A percentile compares a stretch with the other conserved stretches of the same genome.
Conservation (phyloP, 306 rosid genomes). For the Ochetophila trinervis region DNA sequence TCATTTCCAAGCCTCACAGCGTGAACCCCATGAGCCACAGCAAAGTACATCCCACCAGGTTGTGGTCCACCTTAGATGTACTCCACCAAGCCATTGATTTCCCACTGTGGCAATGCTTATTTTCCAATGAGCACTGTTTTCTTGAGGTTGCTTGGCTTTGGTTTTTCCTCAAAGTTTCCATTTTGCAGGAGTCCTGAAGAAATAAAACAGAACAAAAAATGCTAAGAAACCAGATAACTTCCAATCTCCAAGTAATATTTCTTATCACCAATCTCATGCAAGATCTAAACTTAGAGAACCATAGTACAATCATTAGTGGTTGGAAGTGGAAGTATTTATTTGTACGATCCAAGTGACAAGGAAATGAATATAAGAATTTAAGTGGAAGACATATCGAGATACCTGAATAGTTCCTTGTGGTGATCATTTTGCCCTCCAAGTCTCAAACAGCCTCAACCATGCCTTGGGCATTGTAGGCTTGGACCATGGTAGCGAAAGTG, state of each 20-base stretch:
- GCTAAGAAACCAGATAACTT: not conserved
- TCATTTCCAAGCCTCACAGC: slow-evolving; percentile 95
- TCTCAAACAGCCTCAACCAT: too few relatives aligned
- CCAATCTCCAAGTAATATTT: not conserved
- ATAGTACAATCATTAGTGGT: not conserved
- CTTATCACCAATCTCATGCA: not conserved
- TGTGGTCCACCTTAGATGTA: slow-evolving; percentile 90
- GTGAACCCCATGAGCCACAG: slow-evolving; percentile 79
- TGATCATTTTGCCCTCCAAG: too few relatives aligned
- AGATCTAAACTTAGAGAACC: slow-evolving; percentile 1
- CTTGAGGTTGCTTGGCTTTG: slow-evolving; percentile 46
- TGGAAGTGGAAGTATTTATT: not conserved
- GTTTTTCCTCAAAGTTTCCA: slow-evolving; percentile 86
- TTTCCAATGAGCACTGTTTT: slow-evolving; percentile 72
- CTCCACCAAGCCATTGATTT: slow-evolving; percentile 78
- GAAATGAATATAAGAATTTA: not conserved
- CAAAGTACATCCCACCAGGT: slow-evolving; percentile 86
- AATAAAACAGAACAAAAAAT: not conserved
- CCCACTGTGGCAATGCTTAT: slow-evolving; percentile 75
- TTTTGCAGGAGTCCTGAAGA: slow-evolving; percentile 61
- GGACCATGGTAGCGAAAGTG: too few relatives aligned
- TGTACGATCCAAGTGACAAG: not conserved
- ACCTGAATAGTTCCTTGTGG: too few relatives aligned
- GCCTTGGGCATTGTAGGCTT: too few relatives aligned
- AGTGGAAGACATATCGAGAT: too few relatives aligned